phyloP scores from a whole-genome alignment of 768 basidiomycete species.

The Pleurotus tuoliensis region DNA sequence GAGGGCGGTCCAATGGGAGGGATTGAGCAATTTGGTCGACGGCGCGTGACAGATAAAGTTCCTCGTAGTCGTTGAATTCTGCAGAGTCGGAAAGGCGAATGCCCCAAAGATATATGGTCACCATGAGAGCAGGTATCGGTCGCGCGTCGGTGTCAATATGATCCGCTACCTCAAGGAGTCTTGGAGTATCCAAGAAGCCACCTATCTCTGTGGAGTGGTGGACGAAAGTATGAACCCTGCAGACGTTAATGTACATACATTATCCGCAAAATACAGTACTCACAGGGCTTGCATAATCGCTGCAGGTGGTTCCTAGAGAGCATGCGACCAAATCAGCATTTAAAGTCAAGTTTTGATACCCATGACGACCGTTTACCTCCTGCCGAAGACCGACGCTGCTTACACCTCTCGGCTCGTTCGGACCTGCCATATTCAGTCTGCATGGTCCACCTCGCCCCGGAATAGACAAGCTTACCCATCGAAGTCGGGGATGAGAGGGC shows the following conservation, averaged over 20 bases:
- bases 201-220: conserved; percentile 46
- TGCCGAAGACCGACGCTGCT: background rate
- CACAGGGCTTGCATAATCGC: conserved; percentile 34
- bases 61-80: conserved; percentile 22
- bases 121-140: conserved; percentile 36
- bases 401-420: background rate
- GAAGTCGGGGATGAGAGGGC: background rate
- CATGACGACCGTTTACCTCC: background rate
- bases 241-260: background rate
- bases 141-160: conserved; percentile 25
- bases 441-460: background rate
- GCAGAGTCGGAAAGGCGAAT: conserved; percentile 27
- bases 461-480: background rate
- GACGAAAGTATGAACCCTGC: conserved; percentile 34
- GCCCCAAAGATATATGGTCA: conserved; percentile 35
- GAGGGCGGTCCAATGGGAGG: conserved; percentile 35
- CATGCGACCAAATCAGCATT: background rate
- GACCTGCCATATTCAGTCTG: background rate
- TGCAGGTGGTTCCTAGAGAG: conserved; percentile 33
- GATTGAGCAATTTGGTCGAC: conserved; percentile 33
- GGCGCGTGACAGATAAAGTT: conserved; percentile 37
- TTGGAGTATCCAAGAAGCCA: conserved; percentile 50
- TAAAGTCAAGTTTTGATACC: background rate
- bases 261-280: conserved; percentile 8
- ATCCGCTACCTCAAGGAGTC: conserved; percentile 37